Conservation (phyloP, 2,329 filamentous ascomycete genomes). For the Hymenoscyphus occultus region DNA sequence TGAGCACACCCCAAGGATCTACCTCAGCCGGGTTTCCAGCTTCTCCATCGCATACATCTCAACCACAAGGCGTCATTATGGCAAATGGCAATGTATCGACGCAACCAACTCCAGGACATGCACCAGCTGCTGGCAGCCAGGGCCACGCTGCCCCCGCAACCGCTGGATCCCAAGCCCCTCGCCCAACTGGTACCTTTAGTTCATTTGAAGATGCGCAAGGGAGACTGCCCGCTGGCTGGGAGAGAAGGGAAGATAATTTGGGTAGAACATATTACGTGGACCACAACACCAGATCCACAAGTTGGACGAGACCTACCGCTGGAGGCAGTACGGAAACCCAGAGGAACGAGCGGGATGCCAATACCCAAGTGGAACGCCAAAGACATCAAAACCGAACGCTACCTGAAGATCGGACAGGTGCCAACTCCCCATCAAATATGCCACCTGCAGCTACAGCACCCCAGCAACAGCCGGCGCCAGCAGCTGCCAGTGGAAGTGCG, state of each 20-base stretch:
- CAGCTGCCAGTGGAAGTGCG: conserved; percentile 30
- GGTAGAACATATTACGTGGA: conserved; percentile 98
- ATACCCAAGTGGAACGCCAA: conserved; percentile 88
- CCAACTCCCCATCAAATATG: conserved; percentile 77
- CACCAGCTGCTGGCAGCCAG: conserved; percentile 36
- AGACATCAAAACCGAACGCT: conserved; percentile 94
- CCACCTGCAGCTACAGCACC: conserved; percentile 48
- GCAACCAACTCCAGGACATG: conserved; percentile 35
- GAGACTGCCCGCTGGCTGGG: conserved; percentile 88
- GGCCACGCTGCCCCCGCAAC: conserved; percentile 27
- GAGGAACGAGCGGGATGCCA: conserved; percentile 78
- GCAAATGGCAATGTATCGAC: conserved; percentile 33
- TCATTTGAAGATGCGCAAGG: conserved; percentile 97
- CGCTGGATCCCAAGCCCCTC: conserved; percentile 26
- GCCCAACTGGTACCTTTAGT: conserved; percentile 60
- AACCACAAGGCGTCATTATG: conserved; percentile 28
- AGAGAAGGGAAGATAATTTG: conserved; percentile 90
- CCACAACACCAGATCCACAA: conserved; percentile 94
- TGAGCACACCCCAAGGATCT: conserved; percentile 36
- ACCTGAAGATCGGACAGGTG: conserved; percentile 90
- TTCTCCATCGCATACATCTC: conserved; percentile 39
- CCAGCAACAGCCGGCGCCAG: conserved; percentile 11
- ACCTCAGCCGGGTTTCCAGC: conserved; percentile 28
- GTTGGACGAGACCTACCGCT: conserved; percentile 87
- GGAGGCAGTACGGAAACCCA: conserved; percentile 74